Percentiles rank a stretch among this genome's conserved stretches.
These are phyloP conservation scores for Xylaria digitata DNA, from an alignment of 2,329 filamentous ascomycete genomes.

Conservation along the genomic window DNA sequence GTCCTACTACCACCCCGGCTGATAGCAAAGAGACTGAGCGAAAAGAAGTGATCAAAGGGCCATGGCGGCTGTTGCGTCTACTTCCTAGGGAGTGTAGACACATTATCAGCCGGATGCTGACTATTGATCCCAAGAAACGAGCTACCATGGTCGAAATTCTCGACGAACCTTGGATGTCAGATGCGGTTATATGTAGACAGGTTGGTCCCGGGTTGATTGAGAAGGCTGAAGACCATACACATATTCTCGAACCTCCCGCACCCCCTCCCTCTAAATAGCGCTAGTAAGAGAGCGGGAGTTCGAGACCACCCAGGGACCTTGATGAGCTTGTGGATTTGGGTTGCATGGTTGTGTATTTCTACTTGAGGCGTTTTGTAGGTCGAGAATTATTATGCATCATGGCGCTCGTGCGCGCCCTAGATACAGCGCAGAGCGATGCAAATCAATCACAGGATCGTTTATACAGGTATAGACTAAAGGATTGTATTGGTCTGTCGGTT, in stretches of 20 bases:
- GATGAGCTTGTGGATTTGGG: conserved; percentile 3
- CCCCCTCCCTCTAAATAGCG: conserved; percentile 52
- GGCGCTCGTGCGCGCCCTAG: conserved; percentile 16
- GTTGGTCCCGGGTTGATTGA: conserved; percentile 76
- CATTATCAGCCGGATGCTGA: conserved; percentile 92
- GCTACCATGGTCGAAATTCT: conserved; percentile 89
- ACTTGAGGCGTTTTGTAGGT: conserved; percentile 28
- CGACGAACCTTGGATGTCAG: conserved; percentile 88
- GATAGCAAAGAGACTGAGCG: conserved; percentile 58
- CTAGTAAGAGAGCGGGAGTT: neutral
- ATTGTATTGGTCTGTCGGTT: neutral
- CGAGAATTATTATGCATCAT: conserved; percentile 11
- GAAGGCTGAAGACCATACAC: conserved; percentile 80
- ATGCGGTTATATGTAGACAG: conserved; percentile 85
- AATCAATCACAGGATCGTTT: conserved; percentile 39
- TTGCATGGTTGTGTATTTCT: conserved; percentile 26
- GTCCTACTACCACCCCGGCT: conserved; percentile 46
- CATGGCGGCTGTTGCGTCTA: conserved; percentile 87
- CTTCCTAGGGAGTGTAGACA: conserved; percentile 89
- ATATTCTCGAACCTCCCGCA: conserved; percentile 81
- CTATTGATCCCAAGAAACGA: conserved; percentile 83
- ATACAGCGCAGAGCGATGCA: conserved; percentile 41
- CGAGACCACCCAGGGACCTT: neutral
- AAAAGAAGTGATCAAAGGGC: conserved; percentile 87
- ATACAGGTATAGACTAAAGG: conserved; percentile 45